Conservation (phyloP, 2,329 filamentous ascomycete species). For the Hypoxylon sp. region DNA sequence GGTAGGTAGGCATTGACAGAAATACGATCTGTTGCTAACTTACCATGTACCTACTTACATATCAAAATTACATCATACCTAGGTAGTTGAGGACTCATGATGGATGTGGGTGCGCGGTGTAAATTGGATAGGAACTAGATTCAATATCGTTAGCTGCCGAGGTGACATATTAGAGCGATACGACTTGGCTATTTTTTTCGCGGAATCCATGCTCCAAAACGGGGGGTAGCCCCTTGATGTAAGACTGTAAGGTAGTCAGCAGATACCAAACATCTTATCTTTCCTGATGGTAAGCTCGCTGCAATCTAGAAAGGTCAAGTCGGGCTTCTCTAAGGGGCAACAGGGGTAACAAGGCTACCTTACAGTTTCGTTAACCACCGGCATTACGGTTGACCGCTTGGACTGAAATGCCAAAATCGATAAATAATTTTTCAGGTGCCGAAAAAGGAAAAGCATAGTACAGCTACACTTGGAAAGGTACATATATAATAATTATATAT, state of each 20-base stretch:
- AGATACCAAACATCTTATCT: not conserved
- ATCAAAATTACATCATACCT: too few species aligned
- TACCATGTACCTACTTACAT: too few species aligned
- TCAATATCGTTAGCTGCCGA: slow-evolving; percentile 5
- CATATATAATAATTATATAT: too few species aligned
- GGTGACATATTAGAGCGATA: not conserved
- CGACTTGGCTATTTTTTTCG: slow-evolving; percentile 11
- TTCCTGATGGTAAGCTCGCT: not conserved
- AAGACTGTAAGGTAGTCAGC: slow-evolving; percentile 1
- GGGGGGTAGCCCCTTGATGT: slow-evolving; percentile 23
- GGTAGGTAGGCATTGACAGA: too few species aligned
- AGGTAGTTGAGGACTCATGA: too few species aligned
- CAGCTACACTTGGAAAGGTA: too few species aligned
- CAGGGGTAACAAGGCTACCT: slow-evolving; percentile 11
- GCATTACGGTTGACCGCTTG: too few species aligned
- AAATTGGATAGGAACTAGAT: not conserved
- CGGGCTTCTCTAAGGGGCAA: slow-evolving; percentile 5
- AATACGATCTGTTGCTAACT: too few species aligned
- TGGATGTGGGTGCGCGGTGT: not conserved
- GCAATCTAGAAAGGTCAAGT: slow-evolving; percentile 9
- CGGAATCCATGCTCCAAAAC: slow-evolving; percentile 31
- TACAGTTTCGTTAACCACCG: slow-evolving; percentile 37
- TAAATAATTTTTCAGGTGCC: too few species aligned
- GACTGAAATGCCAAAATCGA: too few species aligned
- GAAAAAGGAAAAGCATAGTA: too few species aligned